Evolutionary conservation across 176 grass and related monocot species (phyloP).

Genomic region (Thinopyrum elongatum): DNA sequence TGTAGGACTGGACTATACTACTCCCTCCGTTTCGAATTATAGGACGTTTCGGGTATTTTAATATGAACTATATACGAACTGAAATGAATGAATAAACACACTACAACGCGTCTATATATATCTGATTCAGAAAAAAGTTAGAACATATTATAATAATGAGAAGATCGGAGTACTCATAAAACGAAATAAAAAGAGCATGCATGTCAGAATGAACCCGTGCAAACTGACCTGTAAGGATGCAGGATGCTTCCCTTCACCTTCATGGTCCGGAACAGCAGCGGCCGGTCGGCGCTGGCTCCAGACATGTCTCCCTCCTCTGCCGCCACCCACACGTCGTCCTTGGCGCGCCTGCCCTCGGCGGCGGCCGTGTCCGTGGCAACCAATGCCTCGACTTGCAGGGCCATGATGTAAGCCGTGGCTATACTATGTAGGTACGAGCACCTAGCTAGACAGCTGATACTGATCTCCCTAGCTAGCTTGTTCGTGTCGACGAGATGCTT

Average conservation of each 20-base stretch:
- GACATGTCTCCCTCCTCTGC: neutral
- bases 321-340: constrained; percentile 36
- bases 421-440: neutral
- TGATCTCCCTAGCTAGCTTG: neutral
- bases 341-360: neutral
- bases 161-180: no score
- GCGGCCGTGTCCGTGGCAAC: no score
- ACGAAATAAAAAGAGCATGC: neutral
- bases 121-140: no score
- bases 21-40: no score
- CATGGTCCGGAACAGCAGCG: constrained; percentile 37
- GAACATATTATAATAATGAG: no score
- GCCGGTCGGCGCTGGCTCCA: neutral
- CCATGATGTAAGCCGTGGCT: neutral
- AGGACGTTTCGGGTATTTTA: no score
- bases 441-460: neutral
- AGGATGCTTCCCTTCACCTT: constrained; percentile 52
- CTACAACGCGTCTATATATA: no score
- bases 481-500: neutral
- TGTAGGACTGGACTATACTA: neutral
- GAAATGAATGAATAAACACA: no score
- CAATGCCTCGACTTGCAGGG: constrained; percentile 7
- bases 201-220: no score
- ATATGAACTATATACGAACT: no score
- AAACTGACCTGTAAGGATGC: constrained; percentile 40